Conservation (phyloP, 257 asterid genomes). For the Nicotiana benthamiana region DNA sequence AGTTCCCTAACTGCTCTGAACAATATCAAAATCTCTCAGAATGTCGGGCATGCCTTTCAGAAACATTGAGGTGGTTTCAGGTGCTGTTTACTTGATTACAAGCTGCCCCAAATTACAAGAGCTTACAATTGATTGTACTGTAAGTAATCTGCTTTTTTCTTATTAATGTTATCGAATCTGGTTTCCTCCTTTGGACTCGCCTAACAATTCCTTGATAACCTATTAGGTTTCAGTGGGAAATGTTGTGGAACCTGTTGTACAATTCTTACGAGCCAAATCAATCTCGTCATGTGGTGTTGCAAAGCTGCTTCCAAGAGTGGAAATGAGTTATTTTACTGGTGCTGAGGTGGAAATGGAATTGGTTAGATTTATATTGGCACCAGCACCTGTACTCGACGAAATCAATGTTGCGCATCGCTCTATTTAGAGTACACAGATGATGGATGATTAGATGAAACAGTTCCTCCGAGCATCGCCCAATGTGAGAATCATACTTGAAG, state of each 20-base stretch:
- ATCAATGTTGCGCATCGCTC: neutral
- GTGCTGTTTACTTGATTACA: neutral
- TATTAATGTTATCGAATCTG: neutral
- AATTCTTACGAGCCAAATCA: neutral
- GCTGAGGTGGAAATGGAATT: neutral
- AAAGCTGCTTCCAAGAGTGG: neutral
- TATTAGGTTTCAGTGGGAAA: neutral
- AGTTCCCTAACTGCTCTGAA: neutral
- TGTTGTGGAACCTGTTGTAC: neutral
- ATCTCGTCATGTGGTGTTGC: neutral
- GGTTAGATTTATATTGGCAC: neutral
- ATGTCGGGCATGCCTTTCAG: neutral
- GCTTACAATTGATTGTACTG: neutral
- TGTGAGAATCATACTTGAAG: neutral
- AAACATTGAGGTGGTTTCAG: neutral
- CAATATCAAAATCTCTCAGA: neutral
- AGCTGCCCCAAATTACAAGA: neutral
- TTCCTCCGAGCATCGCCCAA: neutral
- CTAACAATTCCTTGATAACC: neutral
- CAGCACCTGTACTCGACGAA: neutral
- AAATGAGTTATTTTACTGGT: neutral
- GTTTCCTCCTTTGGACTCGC: no score
- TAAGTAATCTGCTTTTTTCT: neutral
- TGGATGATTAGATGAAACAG: neutral
- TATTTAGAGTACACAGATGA: neutral